Conservation (phyloP, 2,329 filamentous ascomycete genomes). For the Knufia petricola region DNA sequence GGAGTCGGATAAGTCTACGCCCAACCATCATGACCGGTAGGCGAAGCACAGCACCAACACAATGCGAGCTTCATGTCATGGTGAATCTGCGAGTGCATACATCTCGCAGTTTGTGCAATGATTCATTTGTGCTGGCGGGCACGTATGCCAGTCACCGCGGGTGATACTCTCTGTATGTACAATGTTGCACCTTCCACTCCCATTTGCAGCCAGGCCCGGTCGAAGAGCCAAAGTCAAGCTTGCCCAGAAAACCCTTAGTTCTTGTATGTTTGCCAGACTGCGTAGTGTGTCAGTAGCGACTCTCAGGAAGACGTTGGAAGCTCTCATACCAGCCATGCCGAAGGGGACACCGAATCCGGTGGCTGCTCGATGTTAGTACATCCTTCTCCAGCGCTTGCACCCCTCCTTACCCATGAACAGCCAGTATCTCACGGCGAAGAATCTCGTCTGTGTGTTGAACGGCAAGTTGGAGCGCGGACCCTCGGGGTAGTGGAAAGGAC, state of each 20-base stretch:
- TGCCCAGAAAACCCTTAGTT: conserved; percentile 31
- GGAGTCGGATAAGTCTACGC: too few relatives aligned
- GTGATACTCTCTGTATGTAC: neutral
- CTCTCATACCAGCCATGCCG: conserved; percentile 51
- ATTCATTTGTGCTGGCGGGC: neutral
- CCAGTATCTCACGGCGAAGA: conserved; percentile 79
- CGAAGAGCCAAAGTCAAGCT: neutral
- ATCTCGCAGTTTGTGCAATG: neutral
- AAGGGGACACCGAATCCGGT: conserved; percentile 52
- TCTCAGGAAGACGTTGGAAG: neutral
- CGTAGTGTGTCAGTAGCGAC: conserved; percentile 24
- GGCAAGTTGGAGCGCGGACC: conserved; percentile 89
- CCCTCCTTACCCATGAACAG: conserved; percentile 55
- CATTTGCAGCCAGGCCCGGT: neutral
- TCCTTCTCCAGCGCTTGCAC: conserved; percentile 7
- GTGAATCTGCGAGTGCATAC: too few relatives aligned
- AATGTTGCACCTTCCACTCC: neutral
- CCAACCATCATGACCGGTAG: neutral
- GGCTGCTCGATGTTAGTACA: conserved; percentile 30
- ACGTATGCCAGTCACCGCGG: neutral
- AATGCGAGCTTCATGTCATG: neutral
- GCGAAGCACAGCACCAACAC: neutral
- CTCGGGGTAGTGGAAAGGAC: conserved; percentile 97
- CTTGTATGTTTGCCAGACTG: conserved; percentile 62
- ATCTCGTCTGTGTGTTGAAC: conserved; percentile 88